phyloP scores from a whole-genome alignment of 768 basidiomycete genomes.

The Terana coerulea region DNA sequence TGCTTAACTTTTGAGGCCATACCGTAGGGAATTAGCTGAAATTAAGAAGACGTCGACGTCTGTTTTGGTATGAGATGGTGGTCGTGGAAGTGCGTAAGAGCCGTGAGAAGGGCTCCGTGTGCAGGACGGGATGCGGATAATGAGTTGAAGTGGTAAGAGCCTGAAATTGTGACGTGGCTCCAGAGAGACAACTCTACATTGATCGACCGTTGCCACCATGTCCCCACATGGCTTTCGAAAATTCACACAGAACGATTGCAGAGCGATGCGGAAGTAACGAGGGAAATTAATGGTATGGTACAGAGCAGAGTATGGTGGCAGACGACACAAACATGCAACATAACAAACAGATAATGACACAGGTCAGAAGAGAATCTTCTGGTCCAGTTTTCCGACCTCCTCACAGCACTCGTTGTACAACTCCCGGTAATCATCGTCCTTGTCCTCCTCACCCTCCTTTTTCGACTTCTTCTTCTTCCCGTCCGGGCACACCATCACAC shows the following conservation, averaged over 20 bases:
- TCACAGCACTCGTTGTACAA: conserved; percentile 80
- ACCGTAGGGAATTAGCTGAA: conserved; percentile 22
- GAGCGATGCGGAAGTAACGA: background rate
- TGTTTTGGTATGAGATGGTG: conserved; percentile 6
- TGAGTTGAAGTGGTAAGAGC: background rate
- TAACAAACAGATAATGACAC: conserved; percentile 7
- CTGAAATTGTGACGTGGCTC: conserved; percentile 23
- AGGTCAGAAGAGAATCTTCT: conserved; percentile 60
- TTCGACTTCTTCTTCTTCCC: conserved; percentile 67
- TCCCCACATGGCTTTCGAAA: conserved; percentile 7
- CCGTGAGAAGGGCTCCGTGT: conserved; percentile 14
- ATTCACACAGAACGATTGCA: background rate
- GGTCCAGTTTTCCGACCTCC: conserved; percentile 83
- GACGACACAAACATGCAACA: conserved; percentile 11
- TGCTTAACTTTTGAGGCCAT: conserved; percentile 48
- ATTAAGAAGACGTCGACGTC: conserved; percentile 20
- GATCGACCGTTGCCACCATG: conserved; percentile 8
- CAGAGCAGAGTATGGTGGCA: conserved; percentile 10
- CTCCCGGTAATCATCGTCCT: conserved; percentile 83
- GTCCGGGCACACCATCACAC: conserved; percentile 90
- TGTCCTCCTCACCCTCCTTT: conserved; percentile 49
- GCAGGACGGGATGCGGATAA: background rate
- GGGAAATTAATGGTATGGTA: conserved; percentile 9
- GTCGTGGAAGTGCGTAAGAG: conserved; percentile 4
- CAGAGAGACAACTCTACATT: conserved; percentile 1